Percentiles rank a stretch among this genome's conserved stretches.
These are phyloP conservation scores for Platismatia glauca DNA, from an alignment of 495 filamentous ascomycete species.

Conservation along the genomic window DNA sequence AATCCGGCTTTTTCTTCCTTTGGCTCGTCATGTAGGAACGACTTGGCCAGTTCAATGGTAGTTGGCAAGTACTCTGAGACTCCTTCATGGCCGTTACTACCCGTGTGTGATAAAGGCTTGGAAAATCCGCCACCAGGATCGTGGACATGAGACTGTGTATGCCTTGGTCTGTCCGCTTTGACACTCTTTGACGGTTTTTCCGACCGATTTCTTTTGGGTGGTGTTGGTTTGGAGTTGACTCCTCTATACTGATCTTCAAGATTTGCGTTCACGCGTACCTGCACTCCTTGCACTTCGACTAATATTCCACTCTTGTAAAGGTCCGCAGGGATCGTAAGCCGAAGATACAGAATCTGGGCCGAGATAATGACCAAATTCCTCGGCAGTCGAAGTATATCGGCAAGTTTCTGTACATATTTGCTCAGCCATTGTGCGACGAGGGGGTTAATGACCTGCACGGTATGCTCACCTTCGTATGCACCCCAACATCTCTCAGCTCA, in stretches of 20 bases:
- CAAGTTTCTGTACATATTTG: constrained; percentile 52
- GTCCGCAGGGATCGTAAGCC: constrained; percentile 72
- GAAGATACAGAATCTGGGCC: constrained; percentile 60
- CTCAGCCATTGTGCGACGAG: constrained; percentile 20
- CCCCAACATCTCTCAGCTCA: constrained; percentile 71
- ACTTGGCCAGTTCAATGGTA: constrained; percentile 75
- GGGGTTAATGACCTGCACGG: not conserved
- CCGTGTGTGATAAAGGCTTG: constrained; percentile 8
- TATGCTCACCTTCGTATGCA: constrained; percentile 58
- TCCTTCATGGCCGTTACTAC: constrained; percentile 12
- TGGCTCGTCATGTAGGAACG: constrained; percentile 77
- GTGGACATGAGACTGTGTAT: constrained; percentile 16
- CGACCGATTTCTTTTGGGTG: not conserved
- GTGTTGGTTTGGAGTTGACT: not conserved
- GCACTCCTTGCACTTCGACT: constrained; percentile 68
- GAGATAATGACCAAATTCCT: constrained; percentile 55
- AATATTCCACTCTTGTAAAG: constrained; percentile 69
- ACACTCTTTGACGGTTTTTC: constrained; percentile 2
- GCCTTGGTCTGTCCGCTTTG: constrained; percentile 15
- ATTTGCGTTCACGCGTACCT: constrained; percentile 41
- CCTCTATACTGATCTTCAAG: constrained; percentile 1
- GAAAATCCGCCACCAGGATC: constrained; percentile 18
- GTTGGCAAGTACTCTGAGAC: constrained; percentile 54
- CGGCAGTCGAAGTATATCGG: constrained; percentile 63
- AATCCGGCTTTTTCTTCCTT: constrained; percentile 63